These are phyloP conservation scores for Cryoendolithus antarcticus DNA, from an alignment of 2,329 filamentous ascomycete genomes.

Conservation along the genomic window DNA sequence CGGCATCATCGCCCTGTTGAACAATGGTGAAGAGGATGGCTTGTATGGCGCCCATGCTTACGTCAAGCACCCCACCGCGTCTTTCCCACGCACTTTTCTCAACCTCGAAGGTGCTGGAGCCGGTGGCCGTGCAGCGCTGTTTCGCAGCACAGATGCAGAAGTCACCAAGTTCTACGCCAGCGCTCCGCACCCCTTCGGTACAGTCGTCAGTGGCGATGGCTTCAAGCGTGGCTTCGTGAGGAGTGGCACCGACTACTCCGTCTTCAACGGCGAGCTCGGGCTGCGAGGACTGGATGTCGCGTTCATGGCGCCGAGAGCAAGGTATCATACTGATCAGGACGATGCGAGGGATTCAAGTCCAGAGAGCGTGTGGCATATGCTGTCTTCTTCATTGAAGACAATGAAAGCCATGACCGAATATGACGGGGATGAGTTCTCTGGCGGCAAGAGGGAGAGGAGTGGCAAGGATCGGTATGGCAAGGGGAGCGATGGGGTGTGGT, in stretches of 20 bases:
- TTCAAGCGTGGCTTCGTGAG: constrained; percentile 68
- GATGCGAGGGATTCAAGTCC: constrained; percentile 65
- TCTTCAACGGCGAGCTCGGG: constrained; percentile 66
- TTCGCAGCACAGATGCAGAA: constrained; percentile 77
- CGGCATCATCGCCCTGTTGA: constrained; percentile 74
- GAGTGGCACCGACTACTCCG: constrained; percentile 79
- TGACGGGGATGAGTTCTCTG: constrained; percentile 45
- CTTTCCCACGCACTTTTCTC: constrained; percentile 74
- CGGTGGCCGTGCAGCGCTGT: constrained; percentile 75
- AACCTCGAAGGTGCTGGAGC: constrained; percentile 94
- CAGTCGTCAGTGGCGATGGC: constrained; percentile 68
- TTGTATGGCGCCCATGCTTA: constrained; percentile 80
- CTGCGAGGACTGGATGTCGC: constrained; percentile 84
- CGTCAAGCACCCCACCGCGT: constrained; percentile 66
- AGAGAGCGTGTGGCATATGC: constrained; percentile 81
- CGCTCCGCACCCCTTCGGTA: constrained; percentile 66
- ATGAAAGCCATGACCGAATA: constrained; percentile 59
- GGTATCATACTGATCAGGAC: constrained; percentile 88
- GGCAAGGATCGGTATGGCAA: constrained; percentile 26
- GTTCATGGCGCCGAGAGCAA: constrained; percentile 72
- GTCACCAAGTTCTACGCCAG: constrained; percentile 67
- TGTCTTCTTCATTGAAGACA: constrained; percentile 69
- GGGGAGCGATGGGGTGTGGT: constrained; percentile 63
- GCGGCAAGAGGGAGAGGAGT: constrained; percentile 36
- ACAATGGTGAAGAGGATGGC: constrained; percentile 93